Conservation (phyloP, 345 rosid species). For the Populus deltoides region DNA sequence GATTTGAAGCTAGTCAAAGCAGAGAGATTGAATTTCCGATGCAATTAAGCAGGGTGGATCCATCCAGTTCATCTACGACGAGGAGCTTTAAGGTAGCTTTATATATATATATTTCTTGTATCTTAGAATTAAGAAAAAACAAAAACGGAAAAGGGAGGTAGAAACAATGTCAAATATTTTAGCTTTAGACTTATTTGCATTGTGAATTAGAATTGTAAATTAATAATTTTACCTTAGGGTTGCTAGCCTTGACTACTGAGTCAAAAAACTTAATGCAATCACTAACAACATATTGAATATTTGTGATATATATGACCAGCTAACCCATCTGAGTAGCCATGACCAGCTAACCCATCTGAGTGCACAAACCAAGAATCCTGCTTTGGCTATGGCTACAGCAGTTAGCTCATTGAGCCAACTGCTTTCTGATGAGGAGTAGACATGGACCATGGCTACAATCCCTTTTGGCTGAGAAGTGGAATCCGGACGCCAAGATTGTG, state of each 20-base stretch:
- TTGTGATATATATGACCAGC: slow-evolving; percentile 34
- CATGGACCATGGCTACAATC: slow-evolving; percentile 36
- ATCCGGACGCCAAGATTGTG: slow-evolving; percentile 28
- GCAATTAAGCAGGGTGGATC: too few relatives aligned
- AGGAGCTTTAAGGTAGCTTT: too few relatives aligned
- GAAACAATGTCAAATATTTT: too few relatives aligned
- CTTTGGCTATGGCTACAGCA: slow-evolving; percentile 25
- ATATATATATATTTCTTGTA: too few relatives aligned
- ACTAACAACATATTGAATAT: slow-evolving; percentile 7
- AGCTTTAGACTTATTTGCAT: too few relatives aligned
- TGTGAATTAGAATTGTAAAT: too few relatives aligned
- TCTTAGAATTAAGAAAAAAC: too few relatives aligned
- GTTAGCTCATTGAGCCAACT: slow-evolving; percentile 37
- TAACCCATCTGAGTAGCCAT: slow-evolving; percentile 29
- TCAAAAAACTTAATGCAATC: slow-evolving; percentile 27
- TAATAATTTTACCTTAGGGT: background rate
- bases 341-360: slow-evolving; percentile 29
- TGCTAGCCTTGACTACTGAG: background rate
- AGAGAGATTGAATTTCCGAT: too few relatives aligned
- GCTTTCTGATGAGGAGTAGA: slow-evolving; percentile 30
- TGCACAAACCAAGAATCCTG: slow-evolving; percentile 28
- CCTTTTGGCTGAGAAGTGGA: slow-evolving; percentile 3
- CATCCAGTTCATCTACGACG: too few relatives aligned
- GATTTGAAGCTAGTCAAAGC: too few relatives aligned
- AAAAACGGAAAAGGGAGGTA: too few relatives aligned